Evolutionary conservation across 2,329 filamentous ascomycete species (phyloP).

Genomic region (Ampelomyces quisqualis): DNA sequence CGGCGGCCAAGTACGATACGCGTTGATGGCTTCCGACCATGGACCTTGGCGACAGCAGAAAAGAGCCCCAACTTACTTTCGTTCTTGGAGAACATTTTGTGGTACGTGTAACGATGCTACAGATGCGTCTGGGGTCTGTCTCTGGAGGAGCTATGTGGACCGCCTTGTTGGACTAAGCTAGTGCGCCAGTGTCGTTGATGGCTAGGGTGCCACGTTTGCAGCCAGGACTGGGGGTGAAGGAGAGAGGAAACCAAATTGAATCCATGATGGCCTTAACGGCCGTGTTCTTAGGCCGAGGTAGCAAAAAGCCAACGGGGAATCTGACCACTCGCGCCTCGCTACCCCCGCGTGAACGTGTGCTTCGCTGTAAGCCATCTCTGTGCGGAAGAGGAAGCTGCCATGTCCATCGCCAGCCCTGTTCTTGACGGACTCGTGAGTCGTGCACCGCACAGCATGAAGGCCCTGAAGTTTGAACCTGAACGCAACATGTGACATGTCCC

Average conservation of each 20-base stretch:
- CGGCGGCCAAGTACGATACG: too few species aligned
- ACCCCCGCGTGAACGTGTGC: conserved; percentile 25
- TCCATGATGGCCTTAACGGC: conserved; percentile 1
- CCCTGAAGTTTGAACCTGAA: conserved; percentile 10
- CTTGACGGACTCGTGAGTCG: too few species aligned
- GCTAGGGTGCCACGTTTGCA: conserved; percentile 7
- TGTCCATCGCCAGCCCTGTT: conserved; percentile 10
- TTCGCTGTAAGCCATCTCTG: conserved; percentile 7
- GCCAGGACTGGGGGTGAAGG: conserved; percentile 6
- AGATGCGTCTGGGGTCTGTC: conserved; percentile 9
- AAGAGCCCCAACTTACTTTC: conserved; percentile 30
- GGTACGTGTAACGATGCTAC: conserved; percentile 8
- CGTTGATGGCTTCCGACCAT: neutral
- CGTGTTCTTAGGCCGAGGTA: conserved; percentile 18
- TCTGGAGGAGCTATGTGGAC: too few species aligned
- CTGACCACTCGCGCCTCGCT: conserved; percentile 15
- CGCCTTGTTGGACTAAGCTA: conserved; percentile 7
- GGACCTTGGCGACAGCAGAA: conserved; percentile 10
- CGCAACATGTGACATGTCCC: conserved; percentile 3
- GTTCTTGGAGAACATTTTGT: conserved; percentile 36
- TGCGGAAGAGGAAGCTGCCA: conserved; percentile 19
- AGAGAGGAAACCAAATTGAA: conserved; percentile 3
- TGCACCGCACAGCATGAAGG: conserved; percentile 6
- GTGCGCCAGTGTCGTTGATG: conserved; percentile 3
- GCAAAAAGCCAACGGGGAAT: conserved; percentile 10